Percentiles rank a stretch among this genome's conserved stretches.
Conservation (phyloP, 1,139 yeast genomes). For the Pneumocystis oryctolagi region DNA sequence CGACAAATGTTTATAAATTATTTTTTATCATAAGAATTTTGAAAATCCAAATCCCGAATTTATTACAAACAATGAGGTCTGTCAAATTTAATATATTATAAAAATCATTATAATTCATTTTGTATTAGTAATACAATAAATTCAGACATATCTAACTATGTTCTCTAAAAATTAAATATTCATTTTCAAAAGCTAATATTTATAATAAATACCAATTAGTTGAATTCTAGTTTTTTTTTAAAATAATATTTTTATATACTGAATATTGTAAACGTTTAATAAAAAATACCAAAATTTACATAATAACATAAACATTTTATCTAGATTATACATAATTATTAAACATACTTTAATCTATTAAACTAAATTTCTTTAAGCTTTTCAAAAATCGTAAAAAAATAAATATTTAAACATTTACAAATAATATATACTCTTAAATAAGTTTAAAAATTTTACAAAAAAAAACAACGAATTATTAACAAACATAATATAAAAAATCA, state of each 20-base stretch:
- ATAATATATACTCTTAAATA: background rate
- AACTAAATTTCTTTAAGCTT: background rate
- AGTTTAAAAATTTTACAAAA: no score
- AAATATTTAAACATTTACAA: background rate
- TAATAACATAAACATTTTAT: background rate
- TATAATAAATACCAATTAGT: background rate
- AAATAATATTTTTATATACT: background rate
- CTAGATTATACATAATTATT: background rate
- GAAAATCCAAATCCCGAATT: background rate
- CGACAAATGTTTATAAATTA: background rate
- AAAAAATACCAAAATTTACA: no score
- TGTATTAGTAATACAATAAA: background rate
- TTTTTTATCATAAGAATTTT: background rate
- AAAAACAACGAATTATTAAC: no score
- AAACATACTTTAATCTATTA: background rate
- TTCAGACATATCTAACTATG: no score
- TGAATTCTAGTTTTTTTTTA: no score
- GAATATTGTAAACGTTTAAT: background rate
- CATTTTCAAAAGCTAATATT: background rate
- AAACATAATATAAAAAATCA: no score
- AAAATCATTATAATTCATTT: background rate
- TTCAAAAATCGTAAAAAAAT: background rate
- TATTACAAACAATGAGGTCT: background rate
- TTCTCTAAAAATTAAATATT: no score
- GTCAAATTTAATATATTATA: background rate